Evolutionary conservation across 306 rosid genomes (phyloP).

Genomic region (Notholithocarpus densiflorus): DNA sequence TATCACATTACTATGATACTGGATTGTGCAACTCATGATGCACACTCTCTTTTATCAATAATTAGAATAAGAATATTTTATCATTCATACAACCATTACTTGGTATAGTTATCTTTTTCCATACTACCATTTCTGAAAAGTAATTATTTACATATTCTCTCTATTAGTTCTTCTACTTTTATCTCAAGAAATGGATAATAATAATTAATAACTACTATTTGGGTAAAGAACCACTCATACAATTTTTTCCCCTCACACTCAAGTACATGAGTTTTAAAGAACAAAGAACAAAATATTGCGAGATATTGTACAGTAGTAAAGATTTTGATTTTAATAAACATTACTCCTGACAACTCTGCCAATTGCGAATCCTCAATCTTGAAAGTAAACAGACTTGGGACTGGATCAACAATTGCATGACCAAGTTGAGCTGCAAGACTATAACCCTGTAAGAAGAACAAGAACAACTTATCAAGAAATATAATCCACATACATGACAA

Average conservation of each 20-base stretch:
- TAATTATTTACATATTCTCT: not conserved
- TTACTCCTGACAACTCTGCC: slow-evolving; percentile 81
- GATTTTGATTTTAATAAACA: slow-evolving; percentile 24
- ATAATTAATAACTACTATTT: not conserved
- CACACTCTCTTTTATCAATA: not conserved
- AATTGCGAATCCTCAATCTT: slow-evolving; percentile 69
- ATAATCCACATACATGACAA: slow-evolving; percentile 11
- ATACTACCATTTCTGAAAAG: not conserved
- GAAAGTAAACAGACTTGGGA: slow-evolving; percentile 88
- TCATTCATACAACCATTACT: not conserved
- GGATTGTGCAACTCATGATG: not conserved
- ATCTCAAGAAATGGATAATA: not conserved
- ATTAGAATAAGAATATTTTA: not conserved
- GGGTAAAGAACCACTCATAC: not conserved
- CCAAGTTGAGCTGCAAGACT: slow-evolving; percentile 88
- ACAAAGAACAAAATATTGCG: slow-evolving; percentile 21
- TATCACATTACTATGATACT: not conserved
- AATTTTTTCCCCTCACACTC: not conserved
- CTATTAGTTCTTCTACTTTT: not conserved
- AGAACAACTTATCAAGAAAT: slow-evolving; percentile 21
- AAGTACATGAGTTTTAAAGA: not conserved
- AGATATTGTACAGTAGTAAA: slow-evolving; percentile 16
- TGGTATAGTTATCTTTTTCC: not conserved
- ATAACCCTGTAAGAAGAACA: slow-evolving; percentile 60
- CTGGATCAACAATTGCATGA: slow-evolving; percentile 84